Percentiles rank a stretch among this genome's conserved stretches.
These are phyloP conservation scores for Nemophila menziesii DNA, from an alignment of 257 asterid genomes.

Conservation along the genomic window DNA sequence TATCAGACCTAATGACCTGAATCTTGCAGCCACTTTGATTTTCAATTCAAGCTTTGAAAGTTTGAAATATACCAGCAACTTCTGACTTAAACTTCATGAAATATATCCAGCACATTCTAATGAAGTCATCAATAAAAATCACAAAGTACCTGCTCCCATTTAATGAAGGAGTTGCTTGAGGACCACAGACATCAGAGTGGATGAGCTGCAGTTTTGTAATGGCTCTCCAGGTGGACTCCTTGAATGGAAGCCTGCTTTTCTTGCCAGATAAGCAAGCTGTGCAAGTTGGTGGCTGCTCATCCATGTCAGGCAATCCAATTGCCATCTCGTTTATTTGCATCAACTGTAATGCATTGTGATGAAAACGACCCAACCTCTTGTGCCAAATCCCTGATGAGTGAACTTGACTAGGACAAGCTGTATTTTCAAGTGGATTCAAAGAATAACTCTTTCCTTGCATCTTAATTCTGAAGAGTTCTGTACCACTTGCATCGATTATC, in stretches of 20 bases:
- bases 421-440: background rate
- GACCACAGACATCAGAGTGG: background rate
- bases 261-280: slow-evolving; percentile 3
- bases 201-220: background rate
- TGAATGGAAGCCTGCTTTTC: background rate
- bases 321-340: background rate
- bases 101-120: background rate
- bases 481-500: background rate
- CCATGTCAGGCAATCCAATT: background rate
- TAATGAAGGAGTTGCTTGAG: background rate
- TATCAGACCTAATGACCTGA: background rate
- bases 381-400: background rate
- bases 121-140: slow-evolving; percentile 4
- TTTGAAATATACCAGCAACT: background rate
- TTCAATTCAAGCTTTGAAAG: background rate
- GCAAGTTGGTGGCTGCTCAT: background rate
- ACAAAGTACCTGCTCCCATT: background rate
- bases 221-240: background rate
- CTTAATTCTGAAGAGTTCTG: background rate
- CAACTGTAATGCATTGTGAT: too few species aligned
- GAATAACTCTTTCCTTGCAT: slow-evolving; percentile 2
- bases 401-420: background rate
- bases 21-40: slow-evolving; percentile 5
- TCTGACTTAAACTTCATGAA: slow-evolving; percentile 2
- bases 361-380: background rate